A percentile compares a stretch with the other conserved stretches of the same genome.
Conservation (phyloP, 2,329 filamentous ascomycete genomes). For the Penicillium sp. region DNA sequence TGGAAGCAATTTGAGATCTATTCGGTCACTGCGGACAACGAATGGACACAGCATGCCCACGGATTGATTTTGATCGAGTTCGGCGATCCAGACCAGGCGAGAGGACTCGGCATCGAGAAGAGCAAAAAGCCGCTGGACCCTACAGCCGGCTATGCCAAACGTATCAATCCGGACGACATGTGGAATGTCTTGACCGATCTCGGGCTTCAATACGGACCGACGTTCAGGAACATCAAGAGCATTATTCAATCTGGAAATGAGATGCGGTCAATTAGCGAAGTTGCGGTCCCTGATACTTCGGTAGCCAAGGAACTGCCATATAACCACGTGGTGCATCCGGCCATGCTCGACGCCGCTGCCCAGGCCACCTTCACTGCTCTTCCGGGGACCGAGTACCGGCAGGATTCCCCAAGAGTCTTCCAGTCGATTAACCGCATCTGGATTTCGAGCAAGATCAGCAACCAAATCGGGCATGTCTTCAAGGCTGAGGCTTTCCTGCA, state of each 20-base stretch:
- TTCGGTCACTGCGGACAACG: slow-evolving; percentile 13
- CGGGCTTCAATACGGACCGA: not conserved
- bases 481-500: not conserved
- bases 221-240: not conserved
- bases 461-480: not conserved
- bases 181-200: not conserved
- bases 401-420: slow-evolving; percentile 1
- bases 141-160: not conserved
- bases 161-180: not conserved
- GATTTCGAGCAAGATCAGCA: slow-evolving; percentile 6
- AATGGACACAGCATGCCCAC: slow-evolving; percentile 14
- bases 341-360: slow-evolving; percentile 13
- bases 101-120: not conserved
- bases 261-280: not conserved
- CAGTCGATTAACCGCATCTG: slow-evolving; percentile 4
- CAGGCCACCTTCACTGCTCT: not conserved
- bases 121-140: not conserved
- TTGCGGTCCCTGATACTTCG: not conserved
- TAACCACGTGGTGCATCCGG: slow-evolving; percentile 17
- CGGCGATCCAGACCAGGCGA: not conserved
- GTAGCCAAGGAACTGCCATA: slow-evolving; percentile 1
- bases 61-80: slow-evolving; percentile 12
- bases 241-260: not conserved
- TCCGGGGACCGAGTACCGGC: not conserved
- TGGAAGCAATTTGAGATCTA: slow-evolving; percentile 18